These are phyloP conservation scores for Syncephalis fuscata DNA, from an alignment of 371 early-diverging fungal species.

Conservation along the genomic window DNA sequence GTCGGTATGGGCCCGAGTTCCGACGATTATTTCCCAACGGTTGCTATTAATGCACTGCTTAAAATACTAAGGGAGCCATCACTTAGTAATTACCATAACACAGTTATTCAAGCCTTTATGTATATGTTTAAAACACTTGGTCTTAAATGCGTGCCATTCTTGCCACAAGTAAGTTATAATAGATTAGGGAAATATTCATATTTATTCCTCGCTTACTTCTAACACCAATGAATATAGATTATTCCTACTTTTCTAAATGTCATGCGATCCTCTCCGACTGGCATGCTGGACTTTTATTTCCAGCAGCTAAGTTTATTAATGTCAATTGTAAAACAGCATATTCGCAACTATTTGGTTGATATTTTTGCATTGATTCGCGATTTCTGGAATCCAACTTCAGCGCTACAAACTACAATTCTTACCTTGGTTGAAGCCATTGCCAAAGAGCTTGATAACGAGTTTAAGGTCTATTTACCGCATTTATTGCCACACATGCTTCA, in stretches of 20 bases:
- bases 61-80: constrained; percentile 76
- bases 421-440: constrained; percentile 76
- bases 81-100: constrained; percentile 64
- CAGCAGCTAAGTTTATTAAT: constrained; percentile 73
- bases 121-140: constrained; percentile 85
- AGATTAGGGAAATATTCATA: not conserved
- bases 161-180: constrained; percentile 36
- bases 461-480: constrained; percentile 62
- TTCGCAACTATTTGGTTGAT: constrained; percentile 68
- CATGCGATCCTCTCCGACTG: constrained; percentile 57
- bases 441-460: constrained; percentile 72
- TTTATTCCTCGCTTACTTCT: not conserved
- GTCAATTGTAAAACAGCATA: constrained; percentile 78
- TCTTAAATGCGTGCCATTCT: constrained; percentile 60
- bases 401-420: constrained; percentile 65
- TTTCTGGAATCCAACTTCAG: constrained; percentile 54
- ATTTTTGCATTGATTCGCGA: constrained; percentile 64
- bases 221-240: constrained; percentile 15
- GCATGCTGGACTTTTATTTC: constrained; percentile 79
- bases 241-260: constrained; percentile 47
- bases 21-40: constrained; percentile 74
- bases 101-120: constrained; percentile 85
- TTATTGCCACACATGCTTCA: constrained; percentile 41
- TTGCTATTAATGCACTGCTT: constrained; percentile 81
- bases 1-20: constrained; percentile 57